Evolutionary conservation across 805 yeast species (phyloP), one percentile per base, ranked within the genome.

Genomic region (Suhomyces pyralidae): DNA sequence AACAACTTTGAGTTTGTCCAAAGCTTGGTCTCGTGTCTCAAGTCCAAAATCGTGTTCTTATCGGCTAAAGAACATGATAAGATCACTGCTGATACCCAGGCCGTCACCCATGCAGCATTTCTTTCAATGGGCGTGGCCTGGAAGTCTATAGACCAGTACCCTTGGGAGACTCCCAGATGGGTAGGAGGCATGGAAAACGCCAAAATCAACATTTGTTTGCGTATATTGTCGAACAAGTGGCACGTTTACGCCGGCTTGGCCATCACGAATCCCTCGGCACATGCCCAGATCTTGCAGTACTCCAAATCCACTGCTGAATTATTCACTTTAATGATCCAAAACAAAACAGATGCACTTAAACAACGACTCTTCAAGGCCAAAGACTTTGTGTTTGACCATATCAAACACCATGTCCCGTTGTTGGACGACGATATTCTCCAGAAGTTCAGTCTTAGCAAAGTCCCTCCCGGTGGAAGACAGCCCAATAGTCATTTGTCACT

Each of bases 191-290:
- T 94, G 46, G 99, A 94, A 67, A 93, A 94, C 66, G 98, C 97
- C 14, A 94, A 94, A 62, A 88, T 92, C 65, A 94, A 94, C 66
- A 91, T 94, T 30, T 88, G 98, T 1, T 71, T 94, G 65, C 77
- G 99, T 57, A 94, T 94, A 48, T 94, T 79, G 68, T 84, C 96
- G 15, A 94, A 92, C 70, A 91, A 92, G 70, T 94, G 97, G 96
- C 99, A 94, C 67, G 98, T 94, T 28, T 94, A 94, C 65, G 98
- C 98, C 5, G 99, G 99, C 0, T 76, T 94, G 61, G 97, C 98
- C 8, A 93, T 94, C 59, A 88, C 97, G 1, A 94, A 94, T 63
- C 97, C 97, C 1, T 83, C 92, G 43, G 97, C 98, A 0, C 97
- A 93, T 63, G 82, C 80, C 40, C 98, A 94, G 69, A 86, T 96